Conservation (phyloP, 208 protist genomes). For the Crithidia fasciculata region DNA sequence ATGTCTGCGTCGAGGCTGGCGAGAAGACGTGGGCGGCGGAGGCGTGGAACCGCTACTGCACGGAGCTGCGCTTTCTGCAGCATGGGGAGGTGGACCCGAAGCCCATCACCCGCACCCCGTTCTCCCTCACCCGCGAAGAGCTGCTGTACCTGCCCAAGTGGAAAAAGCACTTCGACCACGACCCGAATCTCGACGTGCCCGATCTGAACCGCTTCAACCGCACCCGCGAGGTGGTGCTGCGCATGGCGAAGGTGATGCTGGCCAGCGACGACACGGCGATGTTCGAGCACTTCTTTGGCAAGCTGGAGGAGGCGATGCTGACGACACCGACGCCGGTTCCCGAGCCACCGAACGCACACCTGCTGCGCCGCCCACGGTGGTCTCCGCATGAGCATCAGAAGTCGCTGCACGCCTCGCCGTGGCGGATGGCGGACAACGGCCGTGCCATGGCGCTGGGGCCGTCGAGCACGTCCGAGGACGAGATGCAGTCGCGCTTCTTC, state of each 20-base stretch:
- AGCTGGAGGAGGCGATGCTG: constrained; percentile 83
- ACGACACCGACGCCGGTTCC: constrained; percentile 89
- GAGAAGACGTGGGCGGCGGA: constrained; percentile 88
- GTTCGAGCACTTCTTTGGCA: constrained; percentile 77
- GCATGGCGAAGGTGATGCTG: constrained; percentile 83
- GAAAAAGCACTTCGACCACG: constrained; percentile 94
- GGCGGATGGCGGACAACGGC: constrained; percentile 76
- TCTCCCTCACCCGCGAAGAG: constrained; percentile 88
- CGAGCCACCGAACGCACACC: constrained; percentile 90
- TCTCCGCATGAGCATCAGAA: constrained; percentile 76
- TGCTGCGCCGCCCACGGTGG: constrained; percentile 75
- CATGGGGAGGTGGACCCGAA: constrained; percentile 89
- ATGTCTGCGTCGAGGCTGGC: constrained; percentile 75
- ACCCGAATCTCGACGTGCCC: constrained; percentile 90
- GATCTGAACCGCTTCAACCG: constrained; percentile 94
- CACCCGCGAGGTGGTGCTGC: constrained; percentile 87
- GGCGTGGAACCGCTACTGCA: constrained; percentile 93
- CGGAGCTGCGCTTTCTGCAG: constrained; percentile 82
- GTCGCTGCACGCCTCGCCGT: constrained; percentile 81
- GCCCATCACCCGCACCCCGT: constrained; percentile 85
- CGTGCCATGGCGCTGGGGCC: constrained; percentile 77
- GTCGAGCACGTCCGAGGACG: constrained; percentile 51
- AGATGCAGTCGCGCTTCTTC: constrained; percentile 88
- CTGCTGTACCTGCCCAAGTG: constrained; percentile 91
- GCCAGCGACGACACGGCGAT: constrained; percentile 53